phyloP scores from a whole-genome alignment of 192 early-diverging fungal species.

The Chytriomyces sp. region DNA sequence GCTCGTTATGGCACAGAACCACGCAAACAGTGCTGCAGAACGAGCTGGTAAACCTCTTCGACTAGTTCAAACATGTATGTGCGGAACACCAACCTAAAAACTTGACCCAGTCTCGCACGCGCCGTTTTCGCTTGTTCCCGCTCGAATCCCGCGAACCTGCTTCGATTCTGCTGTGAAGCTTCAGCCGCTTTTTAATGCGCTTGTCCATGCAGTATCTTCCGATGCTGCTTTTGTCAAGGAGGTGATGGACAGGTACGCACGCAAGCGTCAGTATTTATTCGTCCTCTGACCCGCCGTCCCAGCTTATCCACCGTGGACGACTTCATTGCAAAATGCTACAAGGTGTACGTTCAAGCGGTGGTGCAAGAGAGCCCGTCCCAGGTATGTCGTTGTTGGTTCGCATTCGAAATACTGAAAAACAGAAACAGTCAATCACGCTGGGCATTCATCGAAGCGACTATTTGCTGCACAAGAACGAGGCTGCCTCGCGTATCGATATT shows the following conservation, averaged over 20 bases:
- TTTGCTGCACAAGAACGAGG: constrained; percentile 68
- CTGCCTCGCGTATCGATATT: constrained; percentile 56
- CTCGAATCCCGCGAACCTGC: constrained; percentile 73
- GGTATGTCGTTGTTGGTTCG: constrained; percentile 41
- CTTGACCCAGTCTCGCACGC: constrained; percentile 66
- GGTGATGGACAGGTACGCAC: constrained; percentile 68
- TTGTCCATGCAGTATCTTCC: constrained; percentile 78
- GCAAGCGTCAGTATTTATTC: not conserved
- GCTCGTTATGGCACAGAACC: not conserved
- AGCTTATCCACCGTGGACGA: constrained; percentile 81
- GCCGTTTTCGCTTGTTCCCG: constrained; percentile 85
- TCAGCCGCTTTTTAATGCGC: constrained; percentile 78
- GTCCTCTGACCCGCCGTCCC: constrained; percentile 8
- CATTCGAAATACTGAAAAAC: not conserved
- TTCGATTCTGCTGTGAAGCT: constrained; percentile 76
- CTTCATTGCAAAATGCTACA: constrained; percentile 76
- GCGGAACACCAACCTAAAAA: no score
- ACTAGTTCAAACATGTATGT: not conserved
- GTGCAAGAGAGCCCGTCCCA: constrained; percentile 63
- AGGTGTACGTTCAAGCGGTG: constrained; percentile 71
- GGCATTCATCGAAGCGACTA: constrained; percentile 95
- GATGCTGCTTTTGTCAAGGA: constrained; percentile 78
- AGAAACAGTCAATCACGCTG: constrained; percentile 64
- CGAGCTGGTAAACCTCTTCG: not conserved
- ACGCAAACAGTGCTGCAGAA: not conserved